Conservation (phyloP, 2,329 filamentous ascomycete genomes). For the Akanthomyces dipterigenus region DNA sequence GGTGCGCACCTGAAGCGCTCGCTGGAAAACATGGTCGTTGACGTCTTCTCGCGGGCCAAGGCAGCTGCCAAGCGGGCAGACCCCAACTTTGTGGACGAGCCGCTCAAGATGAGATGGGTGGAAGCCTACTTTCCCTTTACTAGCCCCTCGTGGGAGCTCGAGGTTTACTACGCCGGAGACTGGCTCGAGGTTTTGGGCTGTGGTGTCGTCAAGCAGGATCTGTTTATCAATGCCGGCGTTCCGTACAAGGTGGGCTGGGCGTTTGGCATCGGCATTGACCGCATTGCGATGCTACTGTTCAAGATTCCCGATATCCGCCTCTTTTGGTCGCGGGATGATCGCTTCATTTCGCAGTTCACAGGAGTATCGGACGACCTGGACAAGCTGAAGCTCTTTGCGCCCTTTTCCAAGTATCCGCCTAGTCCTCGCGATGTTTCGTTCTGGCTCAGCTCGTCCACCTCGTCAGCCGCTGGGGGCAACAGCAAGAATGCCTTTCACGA, state of each 20-base stretch:
- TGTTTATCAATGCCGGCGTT: conserved; percentile 71
- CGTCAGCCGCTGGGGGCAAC: conserved; percentile 42
- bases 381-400: conserved; percentile 58
- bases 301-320: conserved; percentile 92
- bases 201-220: conserved; percentile 77
- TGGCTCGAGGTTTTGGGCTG: conserved; percentile 97
- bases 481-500: conserved; percentile 63
- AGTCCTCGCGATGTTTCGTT: conserved; percentile 93
- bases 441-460: conserved; percentile 54
- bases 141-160: conserved; percentile 89
- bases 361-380: conserved; percentile 48
- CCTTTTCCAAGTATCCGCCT: conserved; percentile 86
- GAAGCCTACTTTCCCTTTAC: conserved; percentile 98
- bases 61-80: conserved; percentile 52
- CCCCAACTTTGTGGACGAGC: conserved; percentile 52
- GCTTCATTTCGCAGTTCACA: conserved; percentile 82
- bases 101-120: conserved; percentile 84
- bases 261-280: conserved; percentile 88
- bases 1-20: conserved; percentile 81
- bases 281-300: conserved; percentile 96
- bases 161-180: conserved; percentile 88
- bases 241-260: conserved; percentile 82
- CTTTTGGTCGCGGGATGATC: conserved; percentile 83
- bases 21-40: conserved; percentile 81
- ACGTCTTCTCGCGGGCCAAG: conserved; percentile 76